Conservation (phyloP, 2,329 filamentous ascomycete species). For the Cadophora luteo-olivacea region DNA sequence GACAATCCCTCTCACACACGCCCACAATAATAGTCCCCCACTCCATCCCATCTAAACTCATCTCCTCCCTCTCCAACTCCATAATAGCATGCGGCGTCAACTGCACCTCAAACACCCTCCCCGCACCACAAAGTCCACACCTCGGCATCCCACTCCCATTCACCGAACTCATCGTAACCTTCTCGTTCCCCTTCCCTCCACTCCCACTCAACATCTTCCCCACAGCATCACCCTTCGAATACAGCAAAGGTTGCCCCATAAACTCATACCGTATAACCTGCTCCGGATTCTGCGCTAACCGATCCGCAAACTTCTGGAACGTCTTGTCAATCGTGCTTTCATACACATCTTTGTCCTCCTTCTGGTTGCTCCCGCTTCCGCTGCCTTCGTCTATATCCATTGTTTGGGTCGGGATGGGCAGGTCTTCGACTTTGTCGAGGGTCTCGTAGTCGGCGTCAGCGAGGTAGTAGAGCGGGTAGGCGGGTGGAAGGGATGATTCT, state of each 20-base stretch:
- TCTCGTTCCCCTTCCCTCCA: conserved; percentile 31
- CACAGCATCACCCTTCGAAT: conserved; percentile 77
- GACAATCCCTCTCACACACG: conserved; percentile 83
- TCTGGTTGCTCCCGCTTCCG: conserved; percentile 46
- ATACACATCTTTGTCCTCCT: conserved; percentile 74
- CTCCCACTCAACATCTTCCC: conserved; percentile 63
- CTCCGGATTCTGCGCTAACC: conserved; percentile 80
- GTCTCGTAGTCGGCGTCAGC: conserved; percentile 92
- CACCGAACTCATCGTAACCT: conserved; percentile 37
- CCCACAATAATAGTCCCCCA: conserved; percentile 94
- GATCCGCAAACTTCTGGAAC: conserved; percentile 82
- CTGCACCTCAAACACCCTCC: conserved; percentile 89
- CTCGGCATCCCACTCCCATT: conserved; percentile 65
- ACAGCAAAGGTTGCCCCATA: conserved; percentile 75
- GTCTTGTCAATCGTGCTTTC: conserved; percentile 77
- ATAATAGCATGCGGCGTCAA: conserved; percentile 89
- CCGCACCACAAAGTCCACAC: conserved; percentile 77
- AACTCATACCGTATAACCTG: conserved; percentile 85
- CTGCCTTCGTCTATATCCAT: conserved; percentile 55
- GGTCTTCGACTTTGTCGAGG: conserved; percentile 65
- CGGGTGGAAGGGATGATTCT: conserved; percentile 64
- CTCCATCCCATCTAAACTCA: conserved; percentile 87
- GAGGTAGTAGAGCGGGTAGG: conserved; percentile 81
- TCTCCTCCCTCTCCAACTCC: conserved; percentile 81
- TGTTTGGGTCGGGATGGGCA: conserved; percentile 55